Evolutionary conservation across 2,329 filamentous ascomycete species (phyloP).

Genomic region (Diplocarpon mali): DNA sequence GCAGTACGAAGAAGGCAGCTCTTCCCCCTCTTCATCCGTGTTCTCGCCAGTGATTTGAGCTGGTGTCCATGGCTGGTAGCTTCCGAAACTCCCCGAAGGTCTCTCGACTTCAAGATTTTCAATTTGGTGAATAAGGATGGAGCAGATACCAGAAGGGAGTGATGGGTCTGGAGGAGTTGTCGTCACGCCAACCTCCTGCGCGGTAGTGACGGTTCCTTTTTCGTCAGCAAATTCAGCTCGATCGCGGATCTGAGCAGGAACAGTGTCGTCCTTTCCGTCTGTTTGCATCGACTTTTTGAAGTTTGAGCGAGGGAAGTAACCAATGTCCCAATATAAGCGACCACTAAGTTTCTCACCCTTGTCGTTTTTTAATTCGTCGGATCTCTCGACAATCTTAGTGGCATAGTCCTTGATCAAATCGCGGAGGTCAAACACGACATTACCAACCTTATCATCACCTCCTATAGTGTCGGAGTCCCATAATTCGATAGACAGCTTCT

Average conservation of each 20-base stretch:
- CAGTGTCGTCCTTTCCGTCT: constrained; percentile 9
- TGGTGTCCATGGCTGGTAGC: constrained; percentile 13
- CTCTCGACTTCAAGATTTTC: constrained; percentile 14
- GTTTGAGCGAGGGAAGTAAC: constrained; percentile 11
- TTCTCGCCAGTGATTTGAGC: constrained; percentile 16
- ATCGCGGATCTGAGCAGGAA: constrained; percentile 11
- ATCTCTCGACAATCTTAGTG: constrained; percentile 10
- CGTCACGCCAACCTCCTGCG: constrained; percentile 12
- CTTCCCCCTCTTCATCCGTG: constrained; percentile 12
- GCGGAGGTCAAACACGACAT: constrained; percentile 12
- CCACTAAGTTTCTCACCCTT: constrained; percentile 11
- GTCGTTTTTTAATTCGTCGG: constrained; percentile 10
- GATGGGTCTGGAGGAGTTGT: constrained; percentile 14
- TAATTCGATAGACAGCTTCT: constrained; percentile 14
- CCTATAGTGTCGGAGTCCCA: constrained; percentile 15
- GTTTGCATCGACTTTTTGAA: constrained; percentile 14
- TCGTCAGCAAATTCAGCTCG: constrained; percentile 12
- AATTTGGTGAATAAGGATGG: constrained; percentile 14
- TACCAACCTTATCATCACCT: constrained; percentile 14
- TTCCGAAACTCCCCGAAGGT: constrained; percentile 11
- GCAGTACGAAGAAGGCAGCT: constrained; percentile 15
- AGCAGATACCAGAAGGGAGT: constrained; percentile 14
- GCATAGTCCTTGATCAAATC: constrained; percentile 15
- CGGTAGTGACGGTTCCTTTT: constrained; percentile 11
- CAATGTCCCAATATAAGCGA: constrained; percentile 14